phyloP scores from a whole-genome alignment of 768 basidiomycete genomes.

The Phylloporus scabripes region DNA sequence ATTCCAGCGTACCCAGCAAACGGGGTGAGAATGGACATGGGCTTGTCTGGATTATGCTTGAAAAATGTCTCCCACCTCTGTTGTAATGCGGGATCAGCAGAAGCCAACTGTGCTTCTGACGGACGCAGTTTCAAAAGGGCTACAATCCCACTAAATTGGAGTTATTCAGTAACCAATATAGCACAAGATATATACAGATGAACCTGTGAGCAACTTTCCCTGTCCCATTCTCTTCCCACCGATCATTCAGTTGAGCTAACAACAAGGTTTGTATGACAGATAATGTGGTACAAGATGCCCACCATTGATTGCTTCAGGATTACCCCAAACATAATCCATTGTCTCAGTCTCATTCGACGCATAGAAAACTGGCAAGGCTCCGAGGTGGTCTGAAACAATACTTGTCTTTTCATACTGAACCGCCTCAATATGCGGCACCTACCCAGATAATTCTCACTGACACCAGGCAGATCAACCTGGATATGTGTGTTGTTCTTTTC shows the following conservation, averaged over 20 bases:
- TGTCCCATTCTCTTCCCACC: constrained; percentile 34
- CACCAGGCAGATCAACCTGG: constrained; percentile 65
- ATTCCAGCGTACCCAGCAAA: constrained; percentile 35
- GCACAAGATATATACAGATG: background rate
- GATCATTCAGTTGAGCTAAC: constrained; percentile 26
- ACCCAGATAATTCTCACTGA: constrained; percentile 68
- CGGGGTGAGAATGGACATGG: constrained; percentile 40
- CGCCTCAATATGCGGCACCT: background rate
- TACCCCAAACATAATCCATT: constrained; percentile 39
- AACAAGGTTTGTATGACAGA: background rate
- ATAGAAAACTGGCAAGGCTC: constrained; percentile 11
- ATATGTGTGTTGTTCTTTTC: constrained; percentile 40
- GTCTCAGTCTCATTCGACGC: constrained; percentile 43
- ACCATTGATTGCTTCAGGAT: constrained; percentile 36
- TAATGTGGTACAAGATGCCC: background rate
- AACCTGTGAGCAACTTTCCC: constrained; percentile 55
- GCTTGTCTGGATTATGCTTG: constrained; percentile 47
- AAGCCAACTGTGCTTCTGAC: constrained; percentile 41
- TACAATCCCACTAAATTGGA: constrained; percentile 42
- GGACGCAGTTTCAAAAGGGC: constrained; percentile 53
- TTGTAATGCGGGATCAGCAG: constrained; percentile 41
- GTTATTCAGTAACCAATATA: background rate
- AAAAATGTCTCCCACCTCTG: constrained; percentile 50
- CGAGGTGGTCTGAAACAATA: constrained; percentile 26
- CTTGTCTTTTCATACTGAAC: background rate